Base-by-base conservation (phyloP, 768 basidiomycete species). In the Porphyrellus cyaneotinctus region DNA sequence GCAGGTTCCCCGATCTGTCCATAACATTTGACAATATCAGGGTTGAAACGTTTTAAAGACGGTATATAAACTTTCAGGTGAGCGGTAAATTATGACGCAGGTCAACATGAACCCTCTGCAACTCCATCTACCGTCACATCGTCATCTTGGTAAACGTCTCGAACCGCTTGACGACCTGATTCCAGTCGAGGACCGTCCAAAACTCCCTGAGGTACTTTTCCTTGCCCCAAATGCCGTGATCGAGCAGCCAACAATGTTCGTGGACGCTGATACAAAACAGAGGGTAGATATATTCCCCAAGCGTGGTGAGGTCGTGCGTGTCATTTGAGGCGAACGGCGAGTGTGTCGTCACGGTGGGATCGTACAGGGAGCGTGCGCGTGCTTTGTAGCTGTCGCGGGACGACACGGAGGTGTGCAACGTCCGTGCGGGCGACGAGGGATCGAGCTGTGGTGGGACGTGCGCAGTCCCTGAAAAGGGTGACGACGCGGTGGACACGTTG, bases 171-270 rank as follows among this genome's bases (percentile, higher is more conserved):
- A 63, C 64, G 54, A 88, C 81, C 63, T 79, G 81, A 35, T 70
- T 60, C 92, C 92, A 95, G 66, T 95, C 77, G 48, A 95, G 69
- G 20, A 86, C 87, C 11, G 74, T 75, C 91, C 91, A 95, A 71
- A 94, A 92, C 64, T 84, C 78, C 61, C 77, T 81, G 64, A 95
- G 65, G 78, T 91, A 95, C 60, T 79, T 79, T 66, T 95, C 91
- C 70, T 91, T 89, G 23, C 93, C 92, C 89, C 90, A 93, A 6
- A 95, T 80, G 6, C 92, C 92, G 58, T 87, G 92, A 35, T 88
- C 89, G 20, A 87, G 85, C 63, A 95, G 75, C 90, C 91, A 95
- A 24, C 87, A 85, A 59, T 91, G 92, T 68, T 93, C 91, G 59
- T 92, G 81, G 6, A 90, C 80, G 38, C 84, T 83, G 46, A 93